Base-by-base conservation (phyloP, 1,139 yeast genomes). In the Spathaspora sp. region DNA sequence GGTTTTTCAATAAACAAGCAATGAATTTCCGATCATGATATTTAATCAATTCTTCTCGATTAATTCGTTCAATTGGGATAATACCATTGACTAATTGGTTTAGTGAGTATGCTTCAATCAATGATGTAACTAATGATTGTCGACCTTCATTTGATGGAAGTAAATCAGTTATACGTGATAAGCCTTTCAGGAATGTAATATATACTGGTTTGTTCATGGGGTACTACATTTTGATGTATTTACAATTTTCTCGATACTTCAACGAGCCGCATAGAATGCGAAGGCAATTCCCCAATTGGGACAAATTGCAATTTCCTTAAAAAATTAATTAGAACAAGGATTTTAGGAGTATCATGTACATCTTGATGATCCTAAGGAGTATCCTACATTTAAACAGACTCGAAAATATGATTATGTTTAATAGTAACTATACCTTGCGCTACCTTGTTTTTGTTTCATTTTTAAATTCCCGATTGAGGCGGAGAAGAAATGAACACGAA, bases 141-240 rank as follows among this genome's bases (percentile, higher is more conserved):
- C 88, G 62, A 1, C 76, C 80, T 10, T 58, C 57, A 53, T 82
- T 82, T 0, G 85, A 68, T 0, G 86, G 86, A 2, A 81, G 63
- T 26, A 64, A 53, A 49, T 81, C 84, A 17, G 67, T 56, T 5
- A 74, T 51, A 6, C 54, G 46, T 0, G 73, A 55, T 9, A 56
- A 53, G 9, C 45, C 43, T 9, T 49, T 55, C 16, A 63, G 57
- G 3, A 54, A 56, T 3, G 64, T 56, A 10, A 34, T 16, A 10
- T 34, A 34, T 7, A 34, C 34, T 13, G 34, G 20, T 34, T 17
- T 34, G 11, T 8, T 34, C 38, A 34, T 33, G 29, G 29, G n/a
- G n/a, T n/a, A n/a, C n/a, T n/a, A n/a, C n/a, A n/a, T n/a, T n/a
- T n/a, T n/a, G n/a, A n/a, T n/a, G n/a, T n/a, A n/a, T n/a, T n/a